These are phyloP conservation scores for Mycena crocata DNA, from an alignment of 768 basidiomycete genomes.

Conservation along the genomic window DNA sequence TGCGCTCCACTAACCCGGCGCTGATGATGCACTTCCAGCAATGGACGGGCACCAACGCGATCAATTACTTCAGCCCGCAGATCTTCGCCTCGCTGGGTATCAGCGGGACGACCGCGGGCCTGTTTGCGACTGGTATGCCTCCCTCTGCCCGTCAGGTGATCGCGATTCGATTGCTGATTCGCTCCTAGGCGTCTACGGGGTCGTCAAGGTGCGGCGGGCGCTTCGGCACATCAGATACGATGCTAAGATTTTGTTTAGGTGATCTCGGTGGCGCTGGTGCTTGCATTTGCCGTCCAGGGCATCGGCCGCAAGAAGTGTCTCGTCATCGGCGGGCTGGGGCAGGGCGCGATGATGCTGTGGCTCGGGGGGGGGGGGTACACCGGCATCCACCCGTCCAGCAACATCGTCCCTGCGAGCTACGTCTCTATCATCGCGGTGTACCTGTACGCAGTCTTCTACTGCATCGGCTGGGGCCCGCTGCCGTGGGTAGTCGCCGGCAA, in stretches of 20 bases:
- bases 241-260: constrained; percentile 43
- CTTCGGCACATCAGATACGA: background rate
- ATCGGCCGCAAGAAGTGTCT: constrained; percentile 62
- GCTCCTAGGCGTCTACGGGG: constrained; percentile 45
- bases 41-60: constrained; percentile 66
- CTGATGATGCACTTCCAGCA: constrained; percentile 60
- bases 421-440: constrained; percentile 60
- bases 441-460: constrained; percentile 60
- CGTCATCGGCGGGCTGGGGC: constrained; percentile 61
- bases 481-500: constrained; percentile 58
- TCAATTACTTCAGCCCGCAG: constrained; percentile 66
- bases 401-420: constrained; percentile 53
- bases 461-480: constrained; percentile 54
- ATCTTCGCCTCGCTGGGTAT: constrained; percentile 64
- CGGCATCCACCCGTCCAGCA: constrained; percentile 45
- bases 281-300: constrained; percentile 60
- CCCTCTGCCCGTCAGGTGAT: background rate
- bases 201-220: constrained; percentile 43
- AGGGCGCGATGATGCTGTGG: constrained; percentile 61
- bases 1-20: constrained; percentile 59
- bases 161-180: constrained; percentile 1
- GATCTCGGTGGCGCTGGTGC: constrained; percentile 51
- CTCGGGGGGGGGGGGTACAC: constrained; percentile 56
- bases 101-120: constrained; percentile 51
- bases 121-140: constrained; percentile 62